Base-by-base conservation (phyloP, 2,329 filamentous ascomycete genomes). In the Neofusicoccum parvum region DNA sequence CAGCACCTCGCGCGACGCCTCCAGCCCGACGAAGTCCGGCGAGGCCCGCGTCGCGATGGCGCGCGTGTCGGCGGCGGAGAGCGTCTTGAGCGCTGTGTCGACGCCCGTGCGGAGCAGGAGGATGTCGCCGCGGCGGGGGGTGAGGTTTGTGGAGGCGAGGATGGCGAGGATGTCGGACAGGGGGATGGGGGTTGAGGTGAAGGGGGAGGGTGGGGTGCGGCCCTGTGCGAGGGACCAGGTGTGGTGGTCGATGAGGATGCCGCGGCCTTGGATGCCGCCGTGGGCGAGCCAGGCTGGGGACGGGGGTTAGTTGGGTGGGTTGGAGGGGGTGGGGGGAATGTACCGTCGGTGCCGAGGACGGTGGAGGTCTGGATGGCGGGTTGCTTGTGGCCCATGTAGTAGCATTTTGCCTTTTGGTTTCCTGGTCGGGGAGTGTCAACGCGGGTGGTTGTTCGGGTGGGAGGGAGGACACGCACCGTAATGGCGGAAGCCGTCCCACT, bases 321-420 rank as follows among this genome's bases (percentile, higher is more conserved):
- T 11, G 10, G 45, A 48, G 48, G 27, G 9, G 59, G 51, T 15
- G 7, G 23, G 39, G 6, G 15, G 7, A 7, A 51, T 69, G 17
- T 53, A 64, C 62, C 62, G 32, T 64, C 27, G 36, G 49, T 64
- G 48, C 62, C 62, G 27, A 64, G 43, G 37, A 64, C 20, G 36
- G 32, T 17, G 48, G 70, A 71, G 5, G 53, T 68, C 43, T 80
- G 72, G 3, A 83, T 67, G 0, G 82, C 80, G 2, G 74, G 69
- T 64, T 80, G 75, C 2, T 74, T 76, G 37, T 74, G 72, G 0
- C 77, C 79, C 20, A 80, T 81, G 66, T 80, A 84, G 65, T 76
- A 83, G n/a, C 70, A 65, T 37, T 73, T 75, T 3, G 77, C 73
- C 7, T 74, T 73, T 54, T 82, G 80, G 37, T 82, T 81, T 9